phyloP scores from a whole-genome alignment of 2,329 filamentous ascomycete species.

The Lasiodiplodia sp. region DNA sequence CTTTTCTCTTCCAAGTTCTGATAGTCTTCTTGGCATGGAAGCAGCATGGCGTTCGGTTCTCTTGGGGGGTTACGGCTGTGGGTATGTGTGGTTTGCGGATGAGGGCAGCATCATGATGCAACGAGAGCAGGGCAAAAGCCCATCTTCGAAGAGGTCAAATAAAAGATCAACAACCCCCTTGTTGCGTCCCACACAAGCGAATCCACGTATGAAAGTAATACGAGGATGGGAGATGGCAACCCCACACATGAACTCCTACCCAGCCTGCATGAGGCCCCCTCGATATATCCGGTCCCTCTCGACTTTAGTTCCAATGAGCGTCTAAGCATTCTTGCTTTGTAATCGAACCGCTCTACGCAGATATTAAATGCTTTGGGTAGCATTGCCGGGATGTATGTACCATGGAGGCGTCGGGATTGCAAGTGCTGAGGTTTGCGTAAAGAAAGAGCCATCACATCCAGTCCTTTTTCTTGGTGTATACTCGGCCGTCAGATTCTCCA shows the following conservation, averaged over 20 bases:
- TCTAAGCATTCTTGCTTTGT: background rate
- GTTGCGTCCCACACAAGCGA: background rate
- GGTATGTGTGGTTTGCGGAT: slow-evolving; percentile 18
- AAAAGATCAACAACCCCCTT: background rate
- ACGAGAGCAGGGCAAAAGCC: slow-evolving; percentile 20
- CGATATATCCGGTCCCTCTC: background rate
- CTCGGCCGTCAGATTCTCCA: background rate
- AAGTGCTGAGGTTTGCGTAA: background rate
- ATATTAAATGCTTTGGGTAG: background rate
- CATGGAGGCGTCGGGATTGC: background rate
- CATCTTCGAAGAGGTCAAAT: slow-evolving; percentile 13
- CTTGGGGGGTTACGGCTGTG: slow-evolving; percentile 17
- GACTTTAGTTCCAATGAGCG: too few relatives aligned
- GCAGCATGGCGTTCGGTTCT: slow-evolving; percentile 27
- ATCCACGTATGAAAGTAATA: background rate
- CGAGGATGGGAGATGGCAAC: background rate
- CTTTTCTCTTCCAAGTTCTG: slow-evolving; percentile 9
- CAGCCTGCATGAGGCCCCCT: background rate
- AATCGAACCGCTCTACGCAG: background rate
- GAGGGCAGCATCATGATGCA: slow-evolving; percentile 23
- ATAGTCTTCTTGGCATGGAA: slow-evolving; percentile 24
- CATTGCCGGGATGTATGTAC: background rate
- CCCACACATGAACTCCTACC: background rate
- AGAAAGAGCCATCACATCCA: background rate
- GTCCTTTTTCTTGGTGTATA: background rate